Base-by-base conservation (phyloP, 1,139 yeast genomes). In the Candida sp. region DNA sequence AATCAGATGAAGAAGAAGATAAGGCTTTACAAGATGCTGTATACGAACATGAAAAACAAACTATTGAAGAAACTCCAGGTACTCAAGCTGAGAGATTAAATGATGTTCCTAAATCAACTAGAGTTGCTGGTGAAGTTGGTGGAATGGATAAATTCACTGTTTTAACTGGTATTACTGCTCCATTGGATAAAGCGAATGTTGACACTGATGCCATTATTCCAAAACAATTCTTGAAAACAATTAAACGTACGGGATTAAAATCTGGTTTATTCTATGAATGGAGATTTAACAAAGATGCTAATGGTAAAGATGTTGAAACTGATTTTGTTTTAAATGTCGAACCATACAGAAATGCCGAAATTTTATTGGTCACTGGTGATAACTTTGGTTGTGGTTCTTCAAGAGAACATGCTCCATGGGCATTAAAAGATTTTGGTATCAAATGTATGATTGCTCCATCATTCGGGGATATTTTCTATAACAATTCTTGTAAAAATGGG, bases 381-480 rank as follows among this genome's bases (percentile, higher is more conserved):
- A 93, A 93, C 73, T 93, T 93, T 63, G 99, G 99, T 52, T 93
- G 99, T 74, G 99, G 99, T 57, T 91, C 98, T 36, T 90, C 97
- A 5, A 88, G 99, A 77, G 99, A 93, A 67, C 99, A 93, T 60
- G 99, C 99, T 22, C 98, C 99, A 46, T 93, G 99, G 99, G 99
- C 99, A 3, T 78, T 93, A 53, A 91, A 89, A 59, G 99, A 93
- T 69, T 93, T 93, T 59, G 99, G 99, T 64, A 90, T 93, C 66
- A 84, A 87, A 66, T 86, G 93, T 51, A 87, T 93, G 62, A 90
- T 93, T 67, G 98, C 99, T 4, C 98, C 98, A 47, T 89, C 97
- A 1, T 93, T 91, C 58, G 99, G 99, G 63, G 99, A 93, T 68
- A 93, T 93, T 57, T 93, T 93, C 77, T 91, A 88, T 81, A 93